Conservation (phyloP, 208 protist genomes). For the Trypanosoma melophagium region DNA sequence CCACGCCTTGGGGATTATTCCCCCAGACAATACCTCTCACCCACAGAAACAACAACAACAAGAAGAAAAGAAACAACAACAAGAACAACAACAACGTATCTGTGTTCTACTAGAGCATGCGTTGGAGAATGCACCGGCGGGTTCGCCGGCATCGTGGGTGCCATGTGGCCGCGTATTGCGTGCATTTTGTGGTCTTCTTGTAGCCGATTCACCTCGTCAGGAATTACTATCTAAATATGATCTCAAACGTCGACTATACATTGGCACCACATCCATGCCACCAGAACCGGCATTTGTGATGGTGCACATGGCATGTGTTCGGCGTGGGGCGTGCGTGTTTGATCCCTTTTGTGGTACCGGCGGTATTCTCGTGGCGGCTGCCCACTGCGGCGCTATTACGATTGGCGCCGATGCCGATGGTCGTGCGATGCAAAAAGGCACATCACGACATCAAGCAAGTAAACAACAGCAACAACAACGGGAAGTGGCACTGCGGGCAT, state of each 20-base stretch:
- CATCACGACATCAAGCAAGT: conserved; percentile 44
- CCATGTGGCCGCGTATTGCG: conserved; percentile 43
- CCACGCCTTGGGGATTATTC: background rate
- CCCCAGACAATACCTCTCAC: background rate
- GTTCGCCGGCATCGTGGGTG: conserved; percentile 29
- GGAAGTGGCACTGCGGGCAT: conserved; percentile 41
- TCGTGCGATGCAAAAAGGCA: conserved; percentile 76
- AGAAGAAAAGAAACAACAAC: conserved; percentile 1
- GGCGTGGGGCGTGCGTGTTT: conserved; percentile 53
- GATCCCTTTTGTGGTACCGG: conserved; percentile 95
- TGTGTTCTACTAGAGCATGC: conserved; percentile 65
- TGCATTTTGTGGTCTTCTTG: conserved; percentile 47
- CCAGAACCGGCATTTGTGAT: conserved; percentile 92
- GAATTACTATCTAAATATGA: conserved; percentile 69
- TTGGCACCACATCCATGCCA: conserved; percentile 96
- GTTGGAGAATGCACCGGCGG: conserved; percentile 39
- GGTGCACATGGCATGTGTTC: conserved; percentile 84
- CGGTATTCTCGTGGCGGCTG: conserved; percentile 82
- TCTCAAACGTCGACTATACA: conserved; percentile 86
- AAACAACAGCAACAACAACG: conserved; percentile 75
- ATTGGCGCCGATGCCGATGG: conserved; percentile 91
- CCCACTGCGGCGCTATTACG: conserved; percentile 83
- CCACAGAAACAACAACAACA: background rate
- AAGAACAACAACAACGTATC: conserved; percentile 33
- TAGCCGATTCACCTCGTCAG: conserved; percentile 39